Base-by-base conservation (phyloP, 2,329 filamentous ascomycete genomes). In the Colletotrichum spinosum region DNA sequence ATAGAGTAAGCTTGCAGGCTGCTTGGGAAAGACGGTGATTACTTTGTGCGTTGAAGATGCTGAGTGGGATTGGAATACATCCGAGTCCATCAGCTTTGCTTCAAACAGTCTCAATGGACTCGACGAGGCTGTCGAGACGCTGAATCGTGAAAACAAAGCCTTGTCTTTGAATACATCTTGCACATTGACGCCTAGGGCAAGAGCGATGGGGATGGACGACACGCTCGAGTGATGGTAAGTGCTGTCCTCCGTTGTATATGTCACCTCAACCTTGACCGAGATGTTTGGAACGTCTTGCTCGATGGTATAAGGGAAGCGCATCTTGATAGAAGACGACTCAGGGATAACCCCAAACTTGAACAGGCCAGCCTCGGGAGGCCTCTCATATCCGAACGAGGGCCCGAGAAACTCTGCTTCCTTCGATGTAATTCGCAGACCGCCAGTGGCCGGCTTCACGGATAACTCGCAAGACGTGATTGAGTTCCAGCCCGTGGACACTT, bases 141-240 rank as follows among this genome's bases (percentile, higher is more conserved):
- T 97, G 75, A 99, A 99, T 9, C 91, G 90, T 0, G 94, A 97
- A 73, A 96, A 96, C 0, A 98, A 83, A 0, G 88, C 85, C 8
- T 89, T 81, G 68, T 93, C 88, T 74, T 97, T 97, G 82, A 98
- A 98, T 35, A 97, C 88, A 71, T 99, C 96, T 72, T 98, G 94
- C 6, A 99, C 96, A 69, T 98, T 98, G 68, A 99, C 96, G 3
- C 95, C 94, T 4, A 99, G 84, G 0, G 93, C 92, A 5, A 99
- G 82, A 1, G 91, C 86, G 2, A 96, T 90, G 3, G 90, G 86
- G 17, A 97, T 83, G 4, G 84, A 86, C 17, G 87, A 85, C 8
- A 84, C 83, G 13, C 85, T 86, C 13, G 88, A 85, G 73, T 90
- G 91, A 58, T 84, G 82, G 69, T 93, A 92, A 8, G 80, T 82